Evolutionary conservation across 805 yeast genomes (phyloP).

Genomic region (Zygosaccharomyces rouxii): DNA sequence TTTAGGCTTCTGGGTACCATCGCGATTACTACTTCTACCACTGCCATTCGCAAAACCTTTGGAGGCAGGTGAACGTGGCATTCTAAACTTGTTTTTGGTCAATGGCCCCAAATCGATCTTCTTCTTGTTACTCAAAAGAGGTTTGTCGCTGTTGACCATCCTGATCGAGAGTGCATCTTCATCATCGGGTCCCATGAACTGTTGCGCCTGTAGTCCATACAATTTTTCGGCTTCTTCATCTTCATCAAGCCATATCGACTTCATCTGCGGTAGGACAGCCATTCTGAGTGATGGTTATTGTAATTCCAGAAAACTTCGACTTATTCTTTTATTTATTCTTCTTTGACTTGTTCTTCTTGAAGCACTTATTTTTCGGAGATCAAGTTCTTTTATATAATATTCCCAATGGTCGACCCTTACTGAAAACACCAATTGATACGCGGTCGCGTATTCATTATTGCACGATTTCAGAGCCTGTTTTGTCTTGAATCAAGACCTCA

Average conservation of each 20-base stretch:
- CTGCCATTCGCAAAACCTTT: background rate
- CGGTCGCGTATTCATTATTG: conserved; percentile 1
- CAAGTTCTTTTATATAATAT: background rate
- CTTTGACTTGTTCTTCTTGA: background rate
- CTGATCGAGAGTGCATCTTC: conserved; percentile 32
- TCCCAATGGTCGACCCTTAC: background rate
- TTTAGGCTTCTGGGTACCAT: conserved; percentile 11
- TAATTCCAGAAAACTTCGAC: background rate
- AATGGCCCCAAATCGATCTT: conserved; percentile 39
- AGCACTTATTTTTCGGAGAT: background rate
- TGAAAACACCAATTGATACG: background rate
- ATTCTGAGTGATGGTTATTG: background rate
- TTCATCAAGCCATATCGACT: conserved; percentile 43
- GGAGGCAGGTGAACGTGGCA: conserved; percentile 15
- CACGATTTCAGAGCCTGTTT: conserved; percentile 2
- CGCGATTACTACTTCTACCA: background rate
- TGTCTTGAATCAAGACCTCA: conserved; percentile 5
- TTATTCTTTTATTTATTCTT: background rate
- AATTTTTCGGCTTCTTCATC: conserved; percentile 36
- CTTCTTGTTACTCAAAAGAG: conserved; percentile 31
- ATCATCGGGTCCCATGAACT: conserved; percentile 26
- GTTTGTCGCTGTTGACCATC: conserved; percentile 36
- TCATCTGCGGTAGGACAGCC: conserved; percentile 34
- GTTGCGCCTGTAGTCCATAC: conserved; percentile 32
- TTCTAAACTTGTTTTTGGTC: conserved; percentile 15